Evolutionary conservation across 148 eudicot genomes (phyloP), one percentile per base, ranked within the genome.

Genomic region (Suaeda aralocaspica): DNA sequence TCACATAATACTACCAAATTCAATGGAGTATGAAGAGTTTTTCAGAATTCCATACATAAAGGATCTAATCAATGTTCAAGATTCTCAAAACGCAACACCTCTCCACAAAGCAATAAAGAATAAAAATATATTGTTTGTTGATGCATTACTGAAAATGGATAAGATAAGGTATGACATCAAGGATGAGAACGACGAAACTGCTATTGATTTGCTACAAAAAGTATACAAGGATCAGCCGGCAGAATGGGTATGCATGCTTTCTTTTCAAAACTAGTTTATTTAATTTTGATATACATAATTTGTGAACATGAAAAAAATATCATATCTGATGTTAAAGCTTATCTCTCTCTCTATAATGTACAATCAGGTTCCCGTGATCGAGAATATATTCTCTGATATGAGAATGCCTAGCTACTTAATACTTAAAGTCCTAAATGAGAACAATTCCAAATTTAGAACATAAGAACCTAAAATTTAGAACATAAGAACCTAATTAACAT

Each of bases 21-120:
- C 21, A 61, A 36, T 10, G 18, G 22, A 15, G 26, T 61, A 34
- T 36, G 65, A 61, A 61, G 65, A 61, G 26, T 61, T 61, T 36
- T 15, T 61, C 46, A 34, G n/a, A 5, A 34, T 61, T n/a, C 65
- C 25, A 19, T 12, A 29, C 45, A 61, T 61, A 46, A 61, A 34
- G 46, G 26, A 61, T n/a, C 44, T 61, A 2, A 34, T 61, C 28
- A 61, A 61, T 36, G 1, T 61, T 9, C 46, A 61, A 61, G 39
- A 61, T 36, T 19, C 26, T 0, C 0, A 9, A 1, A 39, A 39
- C 1, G 28, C 22, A 34, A 61, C 65, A 61, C 46, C 65, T 34
- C 18, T 61, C 7, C 65, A 61, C 46, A 9, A 9, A 33, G 46
- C 65, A 18, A 36, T 61, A 34, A 1, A 4, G 18, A 34, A 0